Evolutionary conservation across 768 basidiomycete species (phyloP).

Genomic region (Saitozyma podzolica): DNA sequence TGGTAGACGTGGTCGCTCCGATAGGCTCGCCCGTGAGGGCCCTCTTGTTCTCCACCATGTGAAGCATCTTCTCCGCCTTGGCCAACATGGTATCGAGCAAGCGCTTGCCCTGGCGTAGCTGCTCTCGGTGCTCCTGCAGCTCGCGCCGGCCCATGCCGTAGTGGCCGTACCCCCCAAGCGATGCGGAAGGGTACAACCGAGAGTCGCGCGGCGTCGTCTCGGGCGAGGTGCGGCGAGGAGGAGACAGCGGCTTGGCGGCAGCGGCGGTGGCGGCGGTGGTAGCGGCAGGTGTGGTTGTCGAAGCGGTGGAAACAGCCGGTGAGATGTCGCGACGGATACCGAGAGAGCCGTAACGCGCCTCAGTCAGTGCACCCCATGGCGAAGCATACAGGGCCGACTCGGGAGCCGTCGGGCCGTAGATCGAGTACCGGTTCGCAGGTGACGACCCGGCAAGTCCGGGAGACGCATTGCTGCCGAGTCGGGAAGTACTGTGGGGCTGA

Average conservation of each 20-base stretch:
- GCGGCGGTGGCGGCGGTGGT: background rate
- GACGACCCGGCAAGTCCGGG: background rate
- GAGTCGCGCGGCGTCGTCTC: slow-evolving; percentile 1
- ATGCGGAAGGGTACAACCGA: slow-evolving; percentile 2
- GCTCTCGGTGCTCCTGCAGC: slow-evolving; percentile 48
- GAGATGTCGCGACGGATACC: slow-evolving; percentile 7
- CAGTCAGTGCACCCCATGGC: slow-evolving; percentile 26
- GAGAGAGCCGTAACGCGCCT: slow-evolving; percentile 6
- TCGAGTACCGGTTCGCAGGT: slow-evolving; percentile 33
- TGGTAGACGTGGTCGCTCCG: too few relatives aligned
- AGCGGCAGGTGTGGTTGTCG: slow-evolving; percentile 5
- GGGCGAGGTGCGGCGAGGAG: slow-evolving; percentile 2
- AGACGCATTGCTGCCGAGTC: slow-evolving; percentile 5
- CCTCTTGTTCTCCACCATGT: slow-evolving; percentile 48
- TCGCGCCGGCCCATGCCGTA: slow-evolving; percentile 43
- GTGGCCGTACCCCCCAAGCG: slow-evolving; percentile 20
- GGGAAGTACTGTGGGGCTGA: slow-evolving; percentile 4
- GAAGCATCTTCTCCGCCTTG: slow-evolving; percentile 45
- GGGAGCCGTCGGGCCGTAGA: slow-evolving; percentile 37
- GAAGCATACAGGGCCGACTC: slow-evolving; percentile 21
- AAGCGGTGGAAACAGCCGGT: background rate
- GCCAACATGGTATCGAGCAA: slow-evolving; percentile 49
- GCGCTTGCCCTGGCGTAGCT: slow-evolving; percentile 47
- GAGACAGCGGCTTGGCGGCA: background rate
- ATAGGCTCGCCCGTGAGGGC: slow-evolving; percentile 26